Conservation (phyloP, 106 monocot species). For the Dioscorea alata region DNA sequence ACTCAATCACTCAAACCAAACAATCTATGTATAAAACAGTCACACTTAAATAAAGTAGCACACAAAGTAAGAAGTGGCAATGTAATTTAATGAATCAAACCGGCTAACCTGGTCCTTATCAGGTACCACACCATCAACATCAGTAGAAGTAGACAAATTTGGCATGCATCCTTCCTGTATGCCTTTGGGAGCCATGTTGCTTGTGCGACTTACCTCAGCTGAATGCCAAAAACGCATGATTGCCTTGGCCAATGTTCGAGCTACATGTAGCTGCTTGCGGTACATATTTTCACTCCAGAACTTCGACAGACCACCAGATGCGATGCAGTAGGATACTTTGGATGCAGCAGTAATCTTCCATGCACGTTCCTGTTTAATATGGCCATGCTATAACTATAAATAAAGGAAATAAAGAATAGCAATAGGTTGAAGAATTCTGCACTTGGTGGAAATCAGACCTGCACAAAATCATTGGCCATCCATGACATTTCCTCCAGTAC, state of each 20-base stretch:
- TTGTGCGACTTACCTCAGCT: constrained; percentile 21
- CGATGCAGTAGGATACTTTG: constrained; percentile 45
- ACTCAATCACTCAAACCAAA: background rate
- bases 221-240: constrained; percentile 80
- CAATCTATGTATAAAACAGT: too few species aligned
- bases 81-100: too few species aligned
- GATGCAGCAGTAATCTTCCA: constrained; percentile 87
- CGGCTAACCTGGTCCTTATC: constrained; percentile 42
- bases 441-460: constrained; percentile 41
- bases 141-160: constrained; percentile 6
- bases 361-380: constrained; percentile 56
- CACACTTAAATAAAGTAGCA: too few species aligned
- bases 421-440: background rate
- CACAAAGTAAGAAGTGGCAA: too few species aligned
- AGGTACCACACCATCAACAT: constrained; percentile 13
- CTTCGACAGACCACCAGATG: constrained; percentile 32
- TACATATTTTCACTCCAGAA: constrained; percentile 40
- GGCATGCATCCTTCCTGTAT: constrained; percentile 10
- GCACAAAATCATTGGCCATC: constrained; percentile 99
- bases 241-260: constrained; percentile 51
- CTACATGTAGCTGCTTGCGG: constrained; percentile 45
- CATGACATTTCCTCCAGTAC: constrained; percentile 98
- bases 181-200: constrained; percentile 4
- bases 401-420: background rate
- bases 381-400: background rate